Percentiles rank a stretch among this genome's conserved stretches.
phyloP scores from a whole-genome alignment of 805 yeast genomes.

The Jamesozyma jinghongensis region DNA sequence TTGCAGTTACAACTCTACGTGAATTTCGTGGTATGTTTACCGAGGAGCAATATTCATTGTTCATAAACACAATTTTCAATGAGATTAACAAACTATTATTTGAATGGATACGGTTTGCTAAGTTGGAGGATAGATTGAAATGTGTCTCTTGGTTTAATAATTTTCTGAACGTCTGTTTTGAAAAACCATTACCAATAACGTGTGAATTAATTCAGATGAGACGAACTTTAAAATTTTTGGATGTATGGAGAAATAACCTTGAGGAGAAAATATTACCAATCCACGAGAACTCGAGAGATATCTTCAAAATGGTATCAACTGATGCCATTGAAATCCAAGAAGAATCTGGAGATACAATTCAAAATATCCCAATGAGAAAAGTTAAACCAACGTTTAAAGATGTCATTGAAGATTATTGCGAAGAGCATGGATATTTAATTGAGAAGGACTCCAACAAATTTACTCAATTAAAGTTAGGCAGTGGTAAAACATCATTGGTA shows the following conservation, averaged over 20 bases:
- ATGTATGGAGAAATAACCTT: conserved; percentile 1
- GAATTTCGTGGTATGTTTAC: conserved; percentile 10
- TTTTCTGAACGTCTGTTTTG: conserved; percentile 13
- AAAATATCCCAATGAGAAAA: conserved; percentile 34
- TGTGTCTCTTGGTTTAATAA: conserved; percentile 17
- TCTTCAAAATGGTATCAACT: conserved; percentile 6
- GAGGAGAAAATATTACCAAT: conserved; percentile 5
- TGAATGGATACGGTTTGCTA: conserved; percentile 14
- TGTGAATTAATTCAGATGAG: neutral
- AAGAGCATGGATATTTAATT: conserved; percentile 35
- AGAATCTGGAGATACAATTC: conserved; percentile 10
- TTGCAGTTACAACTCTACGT: conserved; percentile 9
- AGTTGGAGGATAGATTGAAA: conserved; percentile 5
- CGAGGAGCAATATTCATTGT: conserved; percentile 4
- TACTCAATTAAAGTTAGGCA: conserved; percentile 19
- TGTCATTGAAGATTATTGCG: conserved; percentile 55
- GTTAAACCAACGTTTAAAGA: conserved; percentile 45
- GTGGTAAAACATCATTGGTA: conserved; percentile 18
- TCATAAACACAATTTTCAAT: conserved; percentile 14
- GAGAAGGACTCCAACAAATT: conserved; percentile 11
- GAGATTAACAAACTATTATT: conserved; percentile 16
- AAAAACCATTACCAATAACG: neutral
- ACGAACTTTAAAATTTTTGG: conserved; percentile 8
- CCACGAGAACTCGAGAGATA: conserved; percentile 16
- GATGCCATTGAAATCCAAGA: neutral